phyloP scores from a whole-genome alignment of 208 protist genomes.

The Trichomonas vaginalis region DNA sequence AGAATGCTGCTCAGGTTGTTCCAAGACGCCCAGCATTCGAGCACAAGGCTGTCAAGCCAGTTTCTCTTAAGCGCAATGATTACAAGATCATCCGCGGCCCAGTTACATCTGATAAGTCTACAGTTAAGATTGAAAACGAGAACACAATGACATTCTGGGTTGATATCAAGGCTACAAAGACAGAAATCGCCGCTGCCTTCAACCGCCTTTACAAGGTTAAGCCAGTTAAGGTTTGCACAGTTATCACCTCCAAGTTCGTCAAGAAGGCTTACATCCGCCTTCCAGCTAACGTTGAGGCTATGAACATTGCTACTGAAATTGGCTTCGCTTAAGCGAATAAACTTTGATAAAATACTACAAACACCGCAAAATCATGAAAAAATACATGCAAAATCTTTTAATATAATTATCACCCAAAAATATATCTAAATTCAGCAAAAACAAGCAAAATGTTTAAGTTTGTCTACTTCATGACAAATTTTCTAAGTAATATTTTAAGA shows the following conservation, averaged over 20 bases:
- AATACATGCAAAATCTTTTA: too few species aligned
- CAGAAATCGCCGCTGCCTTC: slow-evolving; percentile 4
- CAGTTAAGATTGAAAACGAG: background rate
- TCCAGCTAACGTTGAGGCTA: background rate
- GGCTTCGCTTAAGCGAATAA: background rate
- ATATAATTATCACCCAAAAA: too few species aligned
- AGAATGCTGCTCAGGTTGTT: background rate
- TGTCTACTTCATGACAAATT: too few species aligned
- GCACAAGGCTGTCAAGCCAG: background rate
- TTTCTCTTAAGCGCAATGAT: background rate
- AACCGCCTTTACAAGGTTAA: slow-evolving; percentile 16
- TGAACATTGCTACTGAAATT: slow-evolving; percentile 10
- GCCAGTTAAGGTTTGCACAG: background rate
- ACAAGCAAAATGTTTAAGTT: too few species aligned
- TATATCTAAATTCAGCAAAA: too few species aligned
- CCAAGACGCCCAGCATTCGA: background rate
- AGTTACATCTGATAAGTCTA: background rate
- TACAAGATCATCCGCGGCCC: background rate
- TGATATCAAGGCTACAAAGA: background rate
- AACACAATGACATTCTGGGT: background rate
- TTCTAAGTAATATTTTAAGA: too few species aligned
- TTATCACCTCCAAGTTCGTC: slow-evolving; percentile 1
- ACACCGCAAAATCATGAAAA: background rate
- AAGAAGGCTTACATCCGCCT: slow-evolving; percentile 16
- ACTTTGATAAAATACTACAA: background rate